phyloP scores from a whole-genome alignment of 2,329 filamentous ascomycete species.

The Hirsutella thompsonii region DNA sequence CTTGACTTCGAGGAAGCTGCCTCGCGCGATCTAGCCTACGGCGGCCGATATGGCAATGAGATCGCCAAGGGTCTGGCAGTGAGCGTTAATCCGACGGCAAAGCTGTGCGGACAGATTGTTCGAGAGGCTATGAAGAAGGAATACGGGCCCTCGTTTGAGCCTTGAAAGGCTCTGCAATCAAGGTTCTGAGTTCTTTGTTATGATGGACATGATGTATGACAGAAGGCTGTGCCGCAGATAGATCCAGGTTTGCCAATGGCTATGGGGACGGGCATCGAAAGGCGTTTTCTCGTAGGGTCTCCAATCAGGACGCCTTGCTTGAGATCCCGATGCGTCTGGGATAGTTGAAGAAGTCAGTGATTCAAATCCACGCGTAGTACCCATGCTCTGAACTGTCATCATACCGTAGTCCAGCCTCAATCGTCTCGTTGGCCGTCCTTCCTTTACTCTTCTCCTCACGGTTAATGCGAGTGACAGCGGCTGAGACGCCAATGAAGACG shows the following conservation, averaged over 20 bases:
- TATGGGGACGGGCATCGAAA: too few relatives aligned
- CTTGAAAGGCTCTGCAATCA: too few relatives aligned
- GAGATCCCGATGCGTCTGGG: slow-evolving; percentile 18
- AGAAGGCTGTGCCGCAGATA: too few relatives aligned
- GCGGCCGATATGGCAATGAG: slow-evolving; percentile 52
- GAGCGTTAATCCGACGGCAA: slow-evolving; percentile 53
- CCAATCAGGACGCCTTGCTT: slow-evolving; percentile 7
- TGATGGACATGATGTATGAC: background rate
- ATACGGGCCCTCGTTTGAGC: slow-evolving; percentile 38
- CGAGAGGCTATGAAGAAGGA: slow-evolving; percentile 58
- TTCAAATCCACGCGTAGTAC: background rate
- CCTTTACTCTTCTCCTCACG: slow-evolving; percentile 48
- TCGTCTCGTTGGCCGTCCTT: slow-evolving; percentile 34
- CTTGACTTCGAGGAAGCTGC: slow-evolving; percentile 50
- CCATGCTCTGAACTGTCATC: slow-evolving; percentile 3
- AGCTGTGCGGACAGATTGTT: slow-evolving; percentile 57
- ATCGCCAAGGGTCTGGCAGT: slow-evolving; percentile 53
- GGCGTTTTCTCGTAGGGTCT: background rate
- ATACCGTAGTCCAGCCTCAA: slow-evolving; percentile 32
- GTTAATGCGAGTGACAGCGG: slow-evolving; percentile 43
- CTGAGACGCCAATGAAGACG: slow-evolving; percentile 40
- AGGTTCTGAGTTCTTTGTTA: too few relatives aligned
- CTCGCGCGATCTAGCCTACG: slow-evolving; percentile 49
- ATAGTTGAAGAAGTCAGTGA: background rate
- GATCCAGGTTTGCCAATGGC: too few relatives aligned